A percentile compares a stretch with the other conserved stretches of the same genome.
Conservation (phyloP, 345 rosid genomes). For the Populus deltoides region DNA sequence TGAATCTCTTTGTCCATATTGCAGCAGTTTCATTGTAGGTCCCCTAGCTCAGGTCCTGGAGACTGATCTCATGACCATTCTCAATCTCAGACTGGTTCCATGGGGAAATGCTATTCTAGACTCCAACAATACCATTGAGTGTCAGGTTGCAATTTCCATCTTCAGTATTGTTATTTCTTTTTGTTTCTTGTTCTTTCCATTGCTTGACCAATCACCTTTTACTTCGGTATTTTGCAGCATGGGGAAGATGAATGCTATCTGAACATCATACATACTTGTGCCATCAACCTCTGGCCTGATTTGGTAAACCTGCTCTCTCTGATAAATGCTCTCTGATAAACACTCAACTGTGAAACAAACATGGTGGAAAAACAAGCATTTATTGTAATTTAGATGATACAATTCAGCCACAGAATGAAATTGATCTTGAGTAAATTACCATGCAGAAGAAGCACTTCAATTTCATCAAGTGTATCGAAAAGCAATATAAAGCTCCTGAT, state of each 20-base stretch:
- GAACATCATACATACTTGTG: slow-evolving; percentile 1
- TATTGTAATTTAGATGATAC: too few species aligned
- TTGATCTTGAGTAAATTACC: too few species aligned
- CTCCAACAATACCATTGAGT: slow-evolving; percentile 27
- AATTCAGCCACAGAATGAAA: neutral
- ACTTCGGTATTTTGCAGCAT: neutral
- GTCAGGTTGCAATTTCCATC: slow-evolving; percentile 34
- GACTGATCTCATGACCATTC: slow-evolving; percentile 30
- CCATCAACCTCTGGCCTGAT: neutral
- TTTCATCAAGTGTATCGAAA: slow-evolving; percentile 5
- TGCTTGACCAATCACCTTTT: neutral
- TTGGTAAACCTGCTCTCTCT: neutral
- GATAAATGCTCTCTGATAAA: too few species aligned
- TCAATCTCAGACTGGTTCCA: slow-evolving; percentile 50
- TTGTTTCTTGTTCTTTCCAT: neutral
- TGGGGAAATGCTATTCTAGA: slow-evolving; percentile 44
- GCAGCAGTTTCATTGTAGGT: slow-evolving; percentile 38
- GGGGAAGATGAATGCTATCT: neutral
- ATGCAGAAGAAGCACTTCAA: neutral
- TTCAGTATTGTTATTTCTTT: neutral
- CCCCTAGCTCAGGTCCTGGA: slow-evolving; percentile 27
- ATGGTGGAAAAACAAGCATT: too few species aligned
- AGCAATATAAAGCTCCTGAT: neutral
- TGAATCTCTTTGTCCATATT: slow-evolving; percentile 48
- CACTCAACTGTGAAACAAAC: neutral